A percentile compares a stretch with the other conserved stretches of the same genome.
These are phyloP conservation scores for Arthrobotrys sphaeroides DNA, from an alignment of 2,329 filamentous ascomycete species.

Conservation along the genomic window DNA sequence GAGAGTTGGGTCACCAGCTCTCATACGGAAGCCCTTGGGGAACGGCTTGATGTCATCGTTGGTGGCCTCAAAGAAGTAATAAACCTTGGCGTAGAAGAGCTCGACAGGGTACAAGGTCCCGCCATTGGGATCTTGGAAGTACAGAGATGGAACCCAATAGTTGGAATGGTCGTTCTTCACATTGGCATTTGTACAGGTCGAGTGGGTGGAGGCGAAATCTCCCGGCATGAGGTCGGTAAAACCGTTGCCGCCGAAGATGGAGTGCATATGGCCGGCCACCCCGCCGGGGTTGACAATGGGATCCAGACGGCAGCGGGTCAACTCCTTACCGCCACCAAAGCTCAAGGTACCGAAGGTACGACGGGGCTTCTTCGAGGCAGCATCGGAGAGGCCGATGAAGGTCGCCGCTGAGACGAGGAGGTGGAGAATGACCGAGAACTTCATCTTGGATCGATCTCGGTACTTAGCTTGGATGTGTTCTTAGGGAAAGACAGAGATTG, in stretches of 20 bases:
- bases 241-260: constrained; percentile 74
- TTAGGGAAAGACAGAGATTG: too few relatives aligned
- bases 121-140: constrained; percentile 64
- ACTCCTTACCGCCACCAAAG: constrained; percentile 47
- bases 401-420: constrained; percentile 12
- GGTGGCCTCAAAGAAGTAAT: constrained; percentile 52
- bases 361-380: constrained; percentile 32
- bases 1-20: constrained; percentile 75
- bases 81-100: constrained; percentile 46
- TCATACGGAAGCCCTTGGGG: constrained; percentile 80
- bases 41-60: constrained; percentile 73
- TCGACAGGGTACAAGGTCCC: constrained; percentile 42
- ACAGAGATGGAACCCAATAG: constrained; percentile 84
- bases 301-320: constrained; percentile 69
- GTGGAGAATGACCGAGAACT: constrained; percentile 16
- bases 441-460: constrained; percentile 15
- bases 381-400: constrained; percentile 15
- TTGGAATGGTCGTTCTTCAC: constrained; percentile 84
- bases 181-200: constrained; percentile 79
- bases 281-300: constrained; percentile 74
- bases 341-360: constrained; percentile 44
- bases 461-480: too few relatives aligned
- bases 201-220: constrained; percentile 3
- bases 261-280: constrained; percentile 74
- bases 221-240: constrained; percentile 40